Percentiles rank a stretch among this genome's conserved stretches.
phyloP scores from a whole-genome alignment of 441 rosid genomes.

The Populus hybrid region DNA sequence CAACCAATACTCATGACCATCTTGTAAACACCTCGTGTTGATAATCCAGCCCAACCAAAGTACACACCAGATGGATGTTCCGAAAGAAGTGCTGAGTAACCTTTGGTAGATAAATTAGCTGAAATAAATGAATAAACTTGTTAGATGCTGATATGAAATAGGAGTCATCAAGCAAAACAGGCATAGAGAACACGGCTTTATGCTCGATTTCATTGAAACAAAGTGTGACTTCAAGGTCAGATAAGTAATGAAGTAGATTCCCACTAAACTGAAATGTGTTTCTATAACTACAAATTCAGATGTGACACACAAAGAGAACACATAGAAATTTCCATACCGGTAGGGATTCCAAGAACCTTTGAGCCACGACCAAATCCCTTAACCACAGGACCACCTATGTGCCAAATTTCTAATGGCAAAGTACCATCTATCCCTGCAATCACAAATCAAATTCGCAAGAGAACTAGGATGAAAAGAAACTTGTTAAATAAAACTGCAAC shows the following conservation, averaged over 20 bases:
- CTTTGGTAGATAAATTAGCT: conserved; percentile 86
- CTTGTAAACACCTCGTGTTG: conserved; percentile 63
- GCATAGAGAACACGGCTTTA: no score
- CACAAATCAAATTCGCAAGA: conserved; percentile 14
- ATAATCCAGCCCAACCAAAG: conserved; percentile 85
- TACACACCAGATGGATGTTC: conserved; percentile 80
- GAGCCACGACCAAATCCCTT: conserved; percentile 96
- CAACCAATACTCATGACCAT: conserved; percentile 95
- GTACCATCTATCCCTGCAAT: conserved; percentile 84
- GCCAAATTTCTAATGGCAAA: conserved; percentile 77
- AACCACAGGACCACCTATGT: conserved; percentile 77
- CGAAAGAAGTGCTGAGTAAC: conserved; percentile 46
- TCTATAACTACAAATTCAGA: no score
- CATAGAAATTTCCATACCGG: conserved; percentile 41
- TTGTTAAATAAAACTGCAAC: not conserved
- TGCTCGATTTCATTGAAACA: not conserved
- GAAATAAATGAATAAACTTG: conserved; percentile 16
- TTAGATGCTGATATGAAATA: conserved; percentile 3
- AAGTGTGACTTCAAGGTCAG: not conserved
- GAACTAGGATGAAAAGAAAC: not conserved
- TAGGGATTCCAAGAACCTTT: conserved; percentile 90
- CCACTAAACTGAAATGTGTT: not conserved
- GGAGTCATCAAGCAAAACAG: not conserved
- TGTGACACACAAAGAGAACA: not conserved
- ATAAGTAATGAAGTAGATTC: not conserved